Evolutionary conservation across 2,329 filamentous ascomycete species (phyloP).

Genomic region (Aspergillus jensenii): DNA sequence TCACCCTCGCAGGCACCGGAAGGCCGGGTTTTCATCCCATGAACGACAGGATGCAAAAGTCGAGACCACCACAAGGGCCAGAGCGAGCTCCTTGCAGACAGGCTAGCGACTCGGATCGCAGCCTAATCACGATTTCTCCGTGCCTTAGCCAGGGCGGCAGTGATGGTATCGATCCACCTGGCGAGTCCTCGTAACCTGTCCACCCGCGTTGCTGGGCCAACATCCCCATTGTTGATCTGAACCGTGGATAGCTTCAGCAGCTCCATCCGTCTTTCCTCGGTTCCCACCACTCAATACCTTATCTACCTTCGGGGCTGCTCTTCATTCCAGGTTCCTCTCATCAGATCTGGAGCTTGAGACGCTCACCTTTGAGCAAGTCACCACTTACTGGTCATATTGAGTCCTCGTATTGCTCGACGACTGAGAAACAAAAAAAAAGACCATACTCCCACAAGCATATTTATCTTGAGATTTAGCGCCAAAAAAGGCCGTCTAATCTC

Average conservation of each 20-base stretch:
- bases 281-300: conserved; percentile 32
- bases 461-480: conserved; percentile 9
- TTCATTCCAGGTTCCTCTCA: conserved; percentile 12
- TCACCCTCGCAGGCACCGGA: conserved; percentile 18
- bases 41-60: conserved; percentile 12
- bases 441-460: conserved; percentile 5
- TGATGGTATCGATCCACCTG: conserved; percentile 17
- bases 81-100: conserved; percentile 21
- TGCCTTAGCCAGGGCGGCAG: conserved; percentile 18
- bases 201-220: conserved; percentile 39
- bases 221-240: conserved; percentile 40
- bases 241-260: conserved; percentile 32
- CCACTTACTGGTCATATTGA: conserved; percentile 1
- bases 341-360: conserved; percentile 12
- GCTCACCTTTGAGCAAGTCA: conserved; percentile 8
- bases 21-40: not conserved
- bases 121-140: conserved; percentile 14
- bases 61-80: conserved; percentile 7
- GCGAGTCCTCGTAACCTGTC: conserved; percentile 15
- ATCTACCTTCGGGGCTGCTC: conserved; percentile 26
- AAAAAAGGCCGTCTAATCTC: conserved; percentile 14
- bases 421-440: not conserved
- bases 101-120: conserved; percentile 15
- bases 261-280: conserved; percentile 28
- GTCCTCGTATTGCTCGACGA: conserved; percentile 8